Evolutionary conservation across 371 early-diverging fungal genomes (phyloP).

Genomic region (Basidiobolus meristosporus): DNA sequence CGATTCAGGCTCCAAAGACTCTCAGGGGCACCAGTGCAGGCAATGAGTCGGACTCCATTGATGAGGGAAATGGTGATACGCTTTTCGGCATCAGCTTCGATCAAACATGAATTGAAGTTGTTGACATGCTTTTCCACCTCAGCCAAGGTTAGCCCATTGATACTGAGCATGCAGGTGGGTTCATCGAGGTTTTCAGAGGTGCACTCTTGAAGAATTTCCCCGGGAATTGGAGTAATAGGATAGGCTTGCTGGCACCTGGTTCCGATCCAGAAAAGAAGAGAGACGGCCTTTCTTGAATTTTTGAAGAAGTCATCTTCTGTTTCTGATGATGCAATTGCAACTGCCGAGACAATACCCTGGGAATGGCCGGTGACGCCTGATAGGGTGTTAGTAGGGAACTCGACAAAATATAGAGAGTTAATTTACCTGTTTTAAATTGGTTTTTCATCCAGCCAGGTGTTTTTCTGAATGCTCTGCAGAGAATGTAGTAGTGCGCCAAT

Average conservation of each 20-base stretch:
- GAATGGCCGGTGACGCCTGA: slow-evolving; percentile 82
- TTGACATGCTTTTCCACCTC: slow-evolving; percentile 64
- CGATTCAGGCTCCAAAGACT: slow-evolving; percentile 77
- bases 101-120: slow-evolving; percentile 66
- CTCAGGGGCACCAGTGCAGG: slow-evolving; percentile 75
- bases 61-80: slow-evolving; percentile 60
- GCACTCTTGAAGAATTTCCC: slow-evolving; percentile 71
- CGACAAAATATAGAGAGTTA: no score
- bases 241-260: slow-evolving; percentile 69
- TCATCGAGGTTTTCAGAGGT: slow-evolving; percentile 73
- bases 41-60: slow-evolving; percentile 71
- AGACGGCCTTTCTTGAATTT: slow-evolving; percentile 74
- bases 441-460: slow-evolving; percentile 18
- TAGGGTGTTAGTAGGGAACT: not conserved
- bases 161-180: slow-evolving; percentile 82
- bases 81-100: slow-evolving; percentile 28
- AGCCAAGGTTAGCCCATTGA: slow-evolving; percentile 50
- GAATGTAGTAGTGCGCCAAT: slow-evolving; percentile 63
- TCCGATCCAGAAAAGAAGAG: slow-evolving; percentile 81
- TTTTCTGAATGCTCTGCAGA: slow-evolving; percentile 33
- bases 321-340: slow-evolving; percentile 68
- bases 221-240: slow-evolving; percentile 73
- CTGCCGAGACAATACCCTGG: slow-evolving; percentile 85
- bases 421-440: slow-evolving; percentile 7
- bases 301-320: slow-evolving; percentile 61